phyloP scores from a whole-genome alignment of 2,329 filamentous ascomycete genomes.

The Mycosphaerella sp. region DNA sequence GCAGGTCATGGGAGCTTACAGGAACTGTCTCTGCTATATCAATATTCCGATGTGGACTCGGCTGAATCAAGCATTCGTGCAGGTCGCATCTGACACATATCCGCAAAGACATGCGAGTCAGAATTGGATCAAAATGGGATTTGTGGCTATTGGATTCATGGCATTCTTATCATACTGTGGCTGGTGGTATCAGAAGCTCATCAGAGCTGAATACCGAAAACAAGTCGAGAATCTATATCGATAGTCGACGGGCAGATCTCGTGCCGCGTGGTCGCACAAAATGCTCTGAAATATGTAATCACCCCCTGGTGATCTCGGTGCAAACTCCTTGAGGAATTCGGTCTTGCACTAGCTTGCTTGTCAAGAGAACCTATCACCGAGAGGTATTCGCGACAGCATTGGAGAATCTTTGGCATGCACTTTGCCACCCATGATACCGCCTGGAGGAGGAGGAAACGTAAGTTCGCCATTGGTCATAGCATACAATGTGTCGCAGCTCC shows the following conservation, averaged over 20 bases:
- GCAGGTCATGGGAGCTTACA: constrained; percentile 8
- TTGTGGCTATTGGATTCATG: constrained; percentile 5
- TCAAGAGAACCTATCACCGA: background rate
- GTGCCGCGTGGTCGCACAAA: background rate
- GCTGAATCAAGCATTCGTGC: constrained; percentile 6
- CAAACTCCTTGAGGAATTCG: background rate
- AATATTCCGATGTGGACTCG: constrained; percentile 1
- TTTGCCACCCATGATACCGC: constrained; percentile 1
- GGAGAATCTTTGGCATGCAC: background rate
- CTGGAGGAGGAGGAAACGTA: constrained; percentile 6
- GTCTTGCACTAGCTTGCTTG: background rate
- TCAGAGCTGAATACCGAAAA: constrained; percentile 5
- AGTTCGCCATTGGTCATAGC: constrained; percentile 18
- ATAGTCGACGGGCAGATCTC: background rate
- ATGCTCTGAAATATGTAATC: background rate
- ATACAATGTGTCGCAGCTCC: constrained; percentile 10
- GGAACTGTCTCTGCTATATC: constrained; percentile 9
- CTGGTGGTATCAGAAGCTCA: constrained; percentile 7
- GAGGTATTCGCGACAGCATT: background rate
- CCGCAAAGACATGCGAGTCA: constrained; percentile 2
- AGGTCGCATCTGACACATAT: constrained; percentile 6
- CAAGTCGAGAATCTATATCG: constrained; percentile 6
- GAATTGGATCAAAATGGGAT: constrained; percentile 10
- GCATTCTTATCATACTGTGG: background rate
- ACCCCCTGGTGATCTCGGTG: background rate